Evolutionary conservation across 257 asterid species (phyloP).

Genomic region (Jasminum sambac): DNA sequence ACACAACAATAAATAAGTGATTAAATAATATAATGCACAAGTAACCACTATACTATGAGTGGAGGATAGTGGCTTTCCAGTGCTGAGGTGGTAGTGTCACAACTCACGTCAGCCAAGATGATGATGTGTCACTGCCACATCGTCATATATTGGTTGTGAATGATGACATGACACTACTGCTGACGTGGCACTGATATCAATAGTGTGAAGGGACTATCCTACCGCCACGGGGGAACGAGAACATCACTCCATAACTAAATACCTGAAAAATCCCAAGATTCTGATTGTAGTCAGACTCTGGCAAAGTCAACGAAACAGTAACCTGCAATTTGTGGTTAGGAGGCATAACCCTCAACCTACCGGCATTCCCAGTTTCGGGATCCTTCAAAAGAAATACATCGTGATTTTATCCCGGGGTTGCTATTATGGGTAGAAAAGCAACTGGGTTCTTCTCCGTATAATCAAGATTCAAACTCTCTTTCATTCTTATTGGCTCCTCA

Average conservation of each 20-base stretch:
- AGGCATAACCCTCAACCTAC: conserved; percentile 57
- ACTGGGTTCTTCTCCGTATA: conserved; percentile 76
- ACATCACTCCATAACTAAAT: conserved; percentile 3
- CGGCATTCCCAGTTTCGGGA: conserved; percentile 32
- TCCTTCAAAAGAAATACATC: conserved; percentile 43
- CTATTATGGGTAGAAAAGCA: conserved; percentile 66
- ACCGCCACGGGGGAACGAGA: no score
- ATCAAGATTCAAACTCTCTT: conserved; percentile 71
- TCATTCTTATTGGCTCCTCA: conserved; percentile 74
- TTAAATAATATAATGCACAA: conserved; percentile 4
- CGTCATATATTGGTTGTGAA: no score
- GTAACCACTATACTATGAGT: no score
- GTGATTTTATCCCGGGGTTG: conserved; percentile 33
- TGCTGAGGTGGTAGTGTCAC: no score
- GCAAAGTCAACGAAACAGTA: conserved; percentile 61
- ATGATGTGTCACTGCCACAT: no score
- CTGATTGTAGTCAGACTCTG: conserved; percentile 84
- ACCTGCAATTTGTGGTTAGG: conserved; percentile 70
- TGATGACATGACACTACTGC: no score
- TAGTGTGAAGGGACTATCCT: no score
- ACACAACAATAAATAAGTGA: conserved; percentile 17
- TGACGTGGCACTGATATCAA: no score
- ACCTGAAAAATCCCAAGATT: conserved; percentile 95
- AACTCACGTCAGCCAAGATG: no score
- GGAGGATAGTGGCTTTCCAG: no score